phyloP scores from a whole-genome alignment of 2,329 filamentous ascomycete species.

The Calonectria honghensis region DNA sequence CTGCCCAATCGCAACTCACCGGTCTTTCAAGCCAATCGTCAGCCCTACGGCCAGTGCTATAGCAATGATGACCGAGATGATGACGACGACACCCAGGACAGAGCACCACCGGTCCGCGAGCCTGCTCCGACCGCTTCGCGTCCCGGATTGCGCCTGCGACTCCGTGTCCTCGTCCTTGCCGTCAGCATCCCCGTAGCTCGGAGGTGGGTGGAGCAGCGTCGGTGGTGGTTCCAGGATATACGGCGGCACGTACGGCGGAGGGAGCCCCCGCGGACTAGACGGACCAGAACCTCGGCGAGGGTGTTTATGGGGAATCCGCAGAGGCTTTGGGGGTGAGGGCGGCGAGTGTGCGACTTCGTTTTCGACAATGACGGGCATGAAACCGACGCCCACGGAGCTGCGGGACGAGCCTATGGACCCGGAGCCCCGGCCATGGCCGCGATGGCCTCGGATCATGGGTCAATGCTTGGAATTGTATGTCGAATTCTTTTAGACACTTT shows the following conservation, averaged over 20 bases:
- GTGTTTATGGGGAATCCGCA: slow-evolving; percentile 56
- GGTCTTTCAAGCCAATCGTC: slow-evolving; percentile 61
- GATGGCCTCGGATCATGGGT: slow-evolving; percentile 48
- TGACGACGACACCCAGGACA: slow-evolving; percentile 55
- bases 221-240: slow-evolving; percentile 39
- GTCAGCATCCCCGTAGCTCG: slow-evolving; percentile 48
- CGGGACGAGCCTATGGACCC: slow-evolving; percentile 51
- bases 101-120: slow-evolving; percentile 55
- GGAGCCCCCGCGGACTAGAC: slow-evolving; percentile 46
- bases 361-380: slow-evolving; percentile 63
- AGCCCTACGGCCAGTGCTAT: slow-evolving; percentile 64
- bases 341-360: slow-evolving; percentile 54
- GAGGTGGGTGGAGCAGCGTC: slow-evolving; percentile 45
- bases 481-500: neutral
- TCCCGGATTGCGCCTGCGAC: slow-evolving; percentile 36
- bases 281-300: slow-evolving; percentile 41
- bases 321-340: slow-evolving; percentile 44
- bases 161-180: slow-evolving; percentile 40
- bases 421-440: slow-evolving; percentile 43
- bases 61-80: slow-evolving; percentile 57
- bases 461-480: neutral
- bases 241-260: slow-evolving; percentile 53
- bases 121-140: slow-evolving; percentile 38
- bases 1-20: slow-evolving; percentile 53
- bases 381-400: slow-evolving; percentile 54